These are phyloP conservation scores for Furcasterigmium furcatum DNA, from an alignment of 2,329 filamentous ascomycete species.

Conservation along the genomic window DNA sequence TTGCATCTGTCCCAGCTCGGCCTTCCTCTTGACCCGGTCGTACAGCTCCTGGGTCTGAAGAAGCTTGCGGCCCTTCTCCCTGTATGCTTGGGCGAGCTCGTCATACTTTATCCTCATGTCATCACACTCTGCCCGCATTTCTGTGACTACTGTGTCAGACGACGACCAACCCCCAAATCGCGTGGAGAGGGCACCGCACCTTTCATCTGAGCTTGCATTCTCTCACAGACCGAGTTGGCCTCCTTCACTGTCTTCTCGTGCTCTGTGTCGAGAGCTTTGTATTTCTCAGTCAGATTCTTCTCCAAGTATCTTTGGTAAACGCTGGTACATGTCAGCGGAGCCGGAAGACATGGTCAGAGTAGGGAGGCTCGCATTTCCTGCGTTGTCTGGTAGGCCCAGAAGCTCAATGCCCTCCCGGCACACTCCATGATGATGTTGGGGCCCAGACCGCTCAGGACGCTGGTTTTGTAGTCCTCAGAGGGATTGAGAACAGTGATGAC, in stretches of 20 bases:
- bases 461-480: conserved; percentile 86
- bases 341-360: neutral
- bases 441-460: conserved; percentile 76
- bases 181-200: conserved; percentile 36
- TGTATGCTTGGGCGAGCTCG: conserved; percentile 63
- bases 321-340: conserved; percentile 32
- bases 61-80: conserved; percentile 68
- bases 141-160: conserved; percentile 22
- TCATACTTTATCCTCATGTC: conserved; percentile 67
- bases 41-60: conserved; percentile 66
- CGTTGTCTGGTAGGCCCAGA: conserved; percentile 83
- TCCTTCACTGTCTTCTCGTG: conserved; percentile 73
- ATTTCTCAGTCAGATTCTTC: conserved; percentile 71
- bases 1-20: conserved; percentile 52
- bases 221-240: conserved; percentile 69
- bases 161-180: neutral
- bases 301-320: conserved; percentile 75
- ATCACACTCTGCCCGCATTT: conserved; percentile 60
- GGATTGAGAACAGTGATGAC: conserved; percentile 70
- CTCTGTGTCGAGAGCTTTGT: conserved; percentile 58
- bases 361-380: conserved; percentile 67
- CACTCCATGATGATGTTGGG: conserved; percentile 85
- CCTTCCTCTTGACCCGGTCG: conserved; percentile 55
- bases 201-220: conserved; percentile 61
- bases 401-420: conserved; percentile 72